Base-by-base conservation (phyloP, 352 stramenopile genomes). In the Phytopythium ostracodes region DNA sequence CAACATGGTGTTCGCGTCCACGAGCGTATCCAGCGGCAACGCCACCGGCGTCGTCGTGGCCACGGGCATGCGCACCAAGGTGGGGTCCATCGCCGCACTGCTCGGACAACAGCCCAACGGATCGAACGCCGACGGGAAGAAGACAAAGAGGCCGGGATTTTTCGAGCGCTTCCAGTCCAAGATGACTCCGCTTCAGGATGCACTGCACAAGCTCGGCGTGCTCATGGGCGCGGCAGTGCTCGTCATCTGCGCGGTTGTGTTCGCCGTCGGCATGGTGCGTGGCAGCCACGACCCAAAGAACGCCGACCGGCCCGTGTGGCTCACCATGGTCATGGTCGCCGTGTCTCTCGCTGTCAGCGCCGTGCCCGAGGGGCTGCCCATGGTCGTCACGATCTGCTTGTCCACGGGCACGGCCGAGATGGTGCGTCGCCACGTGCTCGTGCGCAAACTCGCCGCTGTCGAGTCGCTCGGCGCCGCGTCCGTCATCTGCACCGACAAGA, bases 301-400 rank as follows among this genome's bases (percentile, higher is more conserved):
- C n/a, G 73, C 82, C 17, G 75, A 91, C 40, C 77, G 92, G 33
- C 84, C 91, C 0, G 81, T 96, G 36, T 89, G 73, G 64, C 62
- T 99, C 40, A 92, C 94, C 22, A 98, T 98, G 69, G 81, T 99
- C 46, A 98, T 97, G 70, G 91, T 98, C 24, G 91, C 93, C 0
- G 92, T 98, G 1, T 98, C 91, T 59, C 75, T 94, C 4, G 65
- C 77, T 50, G 70, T 94, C n/a, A 82, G 79, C 72, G 73, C 96
- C 63, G 75, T 94, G 4, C 83, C 84, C 0, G 81, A 94, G 65
- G 88, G 84, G 10, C 65, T 93, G 14, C 84, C 84, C 18, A 92
- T 93, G 74, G 84, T 92, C 17, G 81, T 93, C 43, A 94, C 84
- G 11, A 90, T 93, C 55, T 94, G 82, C 55, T 60, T 92, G 33